Percentiles rank a stretch among this genome's conserved stretches.
Conservation (phyloP, 78 protist species). For the Cavenderia fasciculata region DNA sequence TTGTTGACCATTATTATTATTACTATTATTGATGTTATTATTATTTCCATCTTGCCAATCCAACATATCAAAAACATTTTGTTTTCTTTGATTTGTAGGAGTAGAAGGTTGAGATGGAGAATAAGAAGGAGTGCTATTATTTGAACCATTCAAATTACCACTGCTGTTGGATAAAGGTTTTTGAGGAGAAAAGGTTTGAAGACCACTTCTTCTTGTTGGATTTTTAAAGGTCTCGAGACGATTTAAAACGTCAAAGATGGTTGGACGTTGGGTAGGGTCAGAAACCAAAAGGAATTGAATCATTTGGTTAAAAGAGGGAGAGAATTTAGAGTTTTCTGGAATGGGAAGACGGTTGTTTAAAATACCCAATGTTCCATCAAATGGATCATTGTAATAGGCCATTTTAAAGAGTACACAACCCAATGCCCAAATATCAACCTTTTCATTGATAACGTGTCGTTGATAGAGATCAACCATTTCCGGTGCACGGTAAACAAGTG, state of each 20-base stretch:
- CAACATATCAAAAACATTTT: conserved; percentile 46
- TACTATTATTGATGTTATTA: neutral
- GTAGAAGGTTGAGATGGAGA: neutral
- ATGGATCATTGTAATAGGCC: conserved; percentile 81
- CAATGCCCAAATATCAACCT: conserved; percentile 90
- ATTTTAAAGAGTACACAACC: conserved; percentile 85
- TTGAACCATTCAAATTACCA: neutral
- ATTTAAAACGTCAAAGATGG: conserved; percentile 25
- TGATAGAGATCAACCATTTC: conserved; percentile 92
- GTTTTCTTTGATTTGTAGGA: neutral
- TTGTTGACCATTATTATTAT: neutral
- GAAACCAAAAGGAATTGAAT: conserved; percentile 54
- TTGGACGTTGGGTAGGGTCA: conserved; percentile 65
- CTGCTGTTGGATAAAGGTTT: neutral
- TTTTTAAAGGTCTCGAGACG: conserved; percentile 16
- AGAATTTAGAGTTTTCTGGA: conserved; percentile 46
- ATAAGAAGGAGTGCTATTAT: neutral
- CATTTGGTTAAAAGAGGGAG: conserved; percentile 14
- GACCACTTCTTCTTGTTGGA: neutral
- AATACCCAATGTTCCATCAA: conserved; percentile 71
- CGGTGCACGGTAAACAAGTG: conserved; percentile 85
- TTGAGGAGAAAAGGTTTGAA: neutral
- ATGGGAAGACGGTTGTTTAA: conserved; percentile 55
- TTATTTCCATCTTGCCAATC: conserved; percentile 10
- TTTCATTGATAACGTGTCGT: conserved; percentile 61